Evolutionary conservation across 345 rosid genomes (phyloP).

Genomic region (Angophora floribunda): DNA sequence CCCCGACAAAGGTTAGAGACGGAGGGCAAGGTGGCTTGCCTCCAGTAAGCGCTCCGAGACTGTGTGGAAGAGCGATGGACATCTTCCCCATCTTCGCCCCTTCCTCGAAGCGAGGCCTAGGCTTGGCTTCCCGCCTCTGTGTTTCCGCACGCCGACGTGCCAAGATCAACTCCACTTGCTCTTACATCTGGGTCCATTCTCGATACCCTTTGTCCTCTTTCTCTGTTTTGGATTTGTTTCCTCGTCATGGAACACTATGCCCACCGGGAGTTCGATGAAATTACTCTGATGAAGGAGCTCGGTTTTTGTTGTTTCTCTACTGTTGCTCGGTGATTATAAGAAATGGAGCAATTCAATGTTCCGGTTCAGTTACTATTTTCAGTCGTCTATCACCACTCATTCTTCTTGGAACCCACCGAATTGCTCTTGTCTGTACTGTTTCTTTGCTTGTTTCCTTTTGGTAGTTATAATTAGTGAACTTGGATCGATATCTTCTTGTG

Average conservation of each 20-base stretch:
- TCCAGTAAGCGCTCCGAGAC: slow-evolving; percentile 41
- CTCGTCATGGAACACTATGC: not conserved
- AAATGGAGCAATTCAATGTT: not conserved
- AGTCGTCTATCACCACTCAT: not conserved
- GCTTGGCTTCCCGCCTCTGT: too few species aligned
- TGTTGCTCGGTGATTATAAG: not conserved
- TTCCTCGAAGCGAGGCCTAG: slow-evolving; percentile 45
- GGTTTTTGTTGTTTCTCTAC: not conserved
- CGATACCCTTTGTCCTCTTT: too few species aligned
- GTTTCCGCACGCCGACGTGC: fast-evolving
- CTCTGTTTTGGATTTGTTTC: too few species aligned
- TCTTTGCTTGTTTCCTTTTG: not conserved
- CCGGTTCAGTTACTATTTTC: not conserved
- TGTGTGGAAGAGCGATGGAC: slow-evolving; percentile 60
- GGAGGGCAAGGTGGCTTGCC: slow-evolving; percentile 57
- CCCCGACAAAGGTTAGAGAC: slow-evolving; percentile 46
- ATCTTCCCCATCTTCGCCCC: slow-evolving; percentile 71
- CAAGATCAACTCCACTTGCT: too few species aligned
- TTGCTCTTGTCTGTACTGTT: fast-evolving
- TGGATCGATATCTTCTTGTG: not conserved
- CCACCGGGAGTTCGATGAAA: not conserved
- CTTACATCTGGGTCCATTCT: too few species aligned
- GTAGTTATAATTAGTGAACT: not conserved
- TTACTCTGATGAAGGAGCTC: too few species aligned
- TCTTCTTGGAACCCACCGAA: not conserved